Base-by-base conservation (phyloP, 139 green algal genomes). In the Chlamydomonas applanata region DNA sequence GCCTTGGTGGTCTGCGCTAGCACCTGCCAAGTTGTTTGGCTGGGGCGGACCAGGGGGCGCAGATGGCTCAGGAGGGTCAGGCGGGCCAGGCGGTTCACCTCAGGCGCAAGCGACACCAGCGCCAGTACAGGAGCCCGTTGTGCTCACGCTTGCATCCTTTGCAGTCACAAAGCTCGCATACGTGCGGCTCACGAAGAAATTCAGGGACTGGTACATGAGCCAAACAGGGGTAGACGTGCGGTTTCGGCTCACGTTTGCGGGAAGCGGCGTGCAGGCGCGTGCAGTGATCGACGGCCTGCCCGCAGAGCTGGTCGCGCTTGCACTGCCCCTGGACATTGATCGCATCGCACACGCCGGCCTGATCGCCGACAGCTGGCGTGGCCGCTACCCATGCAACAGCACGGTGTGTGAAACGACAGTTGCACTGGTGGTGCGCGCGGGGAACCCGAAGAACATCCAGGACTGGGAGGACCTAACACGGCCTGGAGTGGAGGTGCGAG, bases 221-320 rank as follows among this genome's bases (percentile, higher is more conserved):
- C 25, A 57, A 9, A 86, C 82, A 1, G 86, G 86, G 4, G 36
- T 83, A 17, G 57, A 81, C 24, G 86, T 95, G 29, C 76, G 84
- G n/a, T 96, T 93, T 73, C 77, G 90, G 27, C 82, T 96, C 30
- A 88, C 80, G 3, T 96, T 95, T 83, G 89, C 82, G 17, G 90
- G 90, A 61, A 88, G 75, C 27, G 90, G 90, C 27, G 91, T 93
- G 40, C 90, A 88, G 82, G 89, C 91, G 19, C 85, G 91, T 45
- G 91, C 91, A 0, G 85, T 96, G 0, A 89, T 89, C 9, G 91
- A 95, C 62, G 91, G 91, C 49, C 77, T 96, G 46, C 91, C 90
- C 2, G 90, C 85, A 4, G 90, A 95, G 64, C 85, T 95, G 7
- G 87, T 90, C 17, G 87, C 91, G 0, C 82, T 96, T 52, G 91